Conservation (phyloP, 1,284 basidiomycete genomes). For the Ganoderma sp. region DNA sequence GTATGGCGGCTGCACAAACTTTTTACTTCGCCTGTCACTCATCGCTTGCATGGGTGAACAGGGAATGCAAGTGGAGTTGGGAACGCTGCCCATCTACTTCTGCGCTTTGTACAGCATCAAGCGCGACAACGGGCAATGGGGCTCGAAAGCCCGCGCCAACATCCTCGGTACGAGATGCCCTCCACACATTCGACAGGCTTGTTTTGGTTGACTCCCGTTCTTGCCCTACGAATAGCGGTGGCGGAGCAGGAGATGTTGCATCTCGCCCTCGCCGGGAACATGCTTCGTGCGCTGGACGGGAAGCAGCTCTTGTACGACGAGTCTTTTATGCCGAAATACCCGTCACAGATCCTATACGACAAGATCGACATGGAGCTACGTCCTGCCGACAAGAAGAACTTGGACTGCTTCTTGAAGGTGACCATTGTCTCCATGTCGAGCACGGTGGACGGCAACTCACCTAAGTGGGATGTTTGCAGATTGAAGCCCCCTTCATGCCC, state of each 20-base stretch:
- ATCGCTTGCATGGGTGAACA: not conserved
- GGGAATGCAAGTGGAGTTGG: slow-evolving; percentile 24
- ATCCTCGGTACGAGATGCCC: slow-evolving; percentile 17
- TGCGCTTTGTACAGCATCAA: slow-evolving; percentile 27
- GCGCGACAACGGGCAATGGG: slow-evolving; percentile 17
- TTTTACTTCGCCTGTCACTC: not conserved
- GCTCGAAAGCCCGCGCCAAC: slow-evolving; percentile 18
- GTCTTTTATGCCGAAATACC: slow-evolving; percentile 18
- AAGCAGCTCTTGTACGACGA: slow-evolving; percentile 18
- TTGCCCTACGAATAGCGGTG: slow-evolving; percentile 14
- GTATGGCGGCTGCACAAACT: not conserved
- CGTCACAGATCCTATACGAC: slow-evolving; percentile 19
- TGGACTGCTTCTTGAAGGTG: slow-evolving; percentile 31
- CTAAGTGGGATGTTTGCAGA: not conserved
- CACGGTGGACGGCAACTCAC: not conserved
- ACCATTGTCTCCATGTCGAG: not conserved
- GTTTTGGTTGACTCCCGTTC: not conserved
- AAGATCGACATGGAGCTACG: slow-evolving; percentile 26
- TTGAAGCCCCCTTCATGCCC: not conserved
- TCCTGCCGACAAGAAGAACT: slow-evolving; percentile 25
- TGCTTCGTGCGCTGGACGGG: slow-evolving; percentile 19
- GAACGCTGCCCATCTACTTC: slow-evolving; percentile 27
- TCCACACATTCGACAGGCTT: not conserved
- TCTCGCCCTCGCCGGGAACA: slow-evolving; percentile 27
- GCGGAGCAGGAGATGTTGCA: slow-evolving; percentile 32